Evolutionary conservation across 257 asterid species (phyloP), one percentile per base, ranked within the genome.

Genomic region (Penstemon davidsonii): DNA sequence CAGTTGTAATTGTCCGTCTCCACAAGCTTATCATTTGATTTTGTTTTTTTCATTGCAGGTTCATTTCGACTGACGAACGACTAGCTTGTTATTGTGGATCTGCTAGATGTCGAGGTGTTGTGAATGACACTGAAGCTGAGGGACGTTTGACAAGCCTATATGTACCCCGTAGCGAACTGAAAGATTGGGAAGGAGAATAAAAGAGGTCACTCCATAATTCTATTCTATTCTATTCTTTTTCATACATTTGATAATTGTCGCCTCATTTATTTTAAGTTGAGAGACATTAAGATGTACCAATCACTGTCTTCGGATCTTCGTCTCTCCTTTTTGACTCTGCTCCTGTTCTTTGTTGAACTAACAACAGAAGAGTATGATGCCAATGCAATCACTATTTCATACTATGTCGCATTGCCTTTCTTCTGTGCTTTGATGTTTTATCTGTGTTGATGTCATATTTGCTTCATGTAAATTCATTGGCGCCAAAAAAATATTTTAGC

Each of bases 91-190:
- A 80, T 64, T 94, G 99, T 70, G 99, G 99, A 55, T 83, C 83
- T 70, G 83, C 96, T 65, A 84, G 88, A 77, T 94, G 99, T 67
- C 91, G 97, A 15, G 95, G 99, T 75, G 82, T 94, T 9, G 99
- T 94, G 65, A 94, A 94, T 71, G 99, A 94, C 47, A 72, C 80
- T 37, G 99, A 94, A 62, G 87, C 95, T 8, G 96, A 88, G 74
- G 95, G 88, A 76, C 82, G 94, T 75, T 81, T 82, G 36, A 76
- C 84, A 49, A 87, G 89, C 76, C 75, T 77, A 11, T 73, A 64
- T 76, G 99, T 86, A 59, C 87, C 96, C 38, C 56, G 66, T 19
- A 73, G 83, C 72, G 96, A 94, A 77, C 72, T 94, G 80, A 72
- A 80, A 68, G 96, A 87, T 72, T 94, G 97, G 96, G 70, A 75